Base-by-base conservation (phyloP, 352 stramenopile genomes). In the Blastocystis sp. region DNA sequence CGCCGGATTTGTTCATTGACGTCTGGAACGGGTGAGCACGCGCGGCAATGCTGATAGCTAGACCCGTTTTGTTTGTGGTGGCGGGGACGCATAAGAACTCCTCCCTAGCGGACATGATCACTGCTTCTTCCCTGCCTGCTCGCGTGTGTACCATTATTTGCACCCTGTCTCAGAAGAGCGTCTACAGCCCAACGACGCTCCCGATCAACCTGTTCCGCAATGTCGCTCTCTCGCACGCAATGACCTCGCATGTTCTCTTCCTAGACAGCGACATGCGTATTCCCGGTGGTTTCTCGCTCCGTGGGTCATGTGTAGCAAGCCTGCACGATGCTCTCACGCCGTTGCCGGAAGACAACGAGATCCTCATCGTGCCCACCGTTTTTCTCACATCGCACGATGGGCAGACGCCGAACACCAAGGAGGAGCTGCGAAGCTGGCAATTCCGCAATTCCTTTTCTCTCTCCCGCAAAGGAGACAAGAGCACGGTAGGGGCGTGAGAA, bases 201-300 rank as follows among this genome's bases (percentile, higher is more conserved):
- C 74, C 74, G 21, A 52, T 84, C 38, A 84, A 84, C 28, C 53
- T 84, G n/a, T 53, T 84, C n/a, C 74, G 74, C 28, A 69, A 84
- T 23, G 56, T 84, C 28, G 74, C 52, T 53, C 43, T 84, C 2
- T 28, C 38, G 23, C n/a, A 62, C 14, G 56, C 69, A 9, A 45
- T 3, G 21, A 70, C 74, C 23, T 69, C 74, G 1, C 74, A 84
- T 41, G 56, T 67, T 19, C 41, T 67, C 28, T 28, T 84, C 19
- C 0, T 84, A 1, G 74, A 84, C 43, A 43, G 48, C 21, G 74
- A 84, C 28, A 41, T 67, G 45, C 21, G n/a, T 28, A n/a, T 69
- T 5, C 2, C 74, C 38, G 5, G 74, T 52, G 53, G 5, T 7
- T 56, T 14, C 14, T 14, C 5, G 5, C 5, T 14, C 5, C 14